A percentile compares a stretch with the other conserved stretches of the same genome.
phyloP scores from a whole-genome alignment of 257 asterid species.

The Prunella vulgaris region DNA sequence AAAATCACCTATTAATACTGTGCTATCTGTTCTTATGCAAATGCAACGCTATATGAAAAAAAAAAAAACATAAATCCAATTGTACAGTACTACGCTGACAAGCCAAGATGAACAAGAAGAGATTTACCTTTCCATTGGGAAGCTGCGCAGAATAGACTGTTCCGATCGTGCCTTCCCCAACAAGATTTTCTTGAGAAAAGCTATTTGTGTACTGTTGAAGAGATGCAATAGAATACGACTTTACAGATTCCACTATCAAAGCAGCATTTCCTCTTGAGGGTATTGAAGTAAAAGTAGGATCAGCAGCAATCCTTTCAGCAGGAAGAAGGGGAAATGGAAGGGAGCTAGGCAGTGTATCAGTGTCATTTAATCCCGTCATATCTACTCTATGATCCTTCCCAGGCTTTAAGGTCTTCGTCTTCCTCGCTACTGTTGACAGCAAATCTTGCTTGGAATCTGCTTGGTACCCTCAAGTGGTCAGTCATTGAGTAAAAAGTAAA shows the following conservation, averaged over 20 bases:
- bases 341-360: conserved; percentile 34
- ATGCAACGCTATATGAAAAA: not conserved
- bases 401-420: conserved; percentile 26
- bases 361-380: conserved; percentile 27
- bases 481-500: not conserved
- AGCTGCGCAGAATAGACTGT: conserved; percentile 67
- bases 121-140: conserved; percentile 68
- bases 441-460: conserved; percentile 36
- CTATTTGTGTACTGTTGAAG: conserved; percentile 88
- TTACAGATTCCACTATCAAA: conserved; percentile 31
- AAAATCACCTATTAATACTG: not conserved
- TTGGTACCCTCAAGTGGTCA: conserved; percentile 11
- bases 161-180: conserved; percentile 79
- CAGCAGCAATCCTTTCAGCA: conserved; percentile 49
- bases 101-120: not conserved
- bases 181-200: conserved; percentile 75
- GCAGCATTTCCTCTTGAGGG: conserved; percentile 32
- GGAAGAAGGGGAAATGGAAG: conserved; percentile 63
- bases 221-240: conserved; percentile 55
- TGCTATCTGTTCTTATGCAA: not conserved
- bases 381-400: conserved; percentile 47
- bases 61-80: not conserved
- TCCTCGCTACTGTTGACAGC: conserved; percentile 35
- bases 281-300: conserved; percentile 51
- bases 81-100: not conserved